Conservation (phyloP, 441 rosid genomes). For the Jatropha multifida region DNA sequence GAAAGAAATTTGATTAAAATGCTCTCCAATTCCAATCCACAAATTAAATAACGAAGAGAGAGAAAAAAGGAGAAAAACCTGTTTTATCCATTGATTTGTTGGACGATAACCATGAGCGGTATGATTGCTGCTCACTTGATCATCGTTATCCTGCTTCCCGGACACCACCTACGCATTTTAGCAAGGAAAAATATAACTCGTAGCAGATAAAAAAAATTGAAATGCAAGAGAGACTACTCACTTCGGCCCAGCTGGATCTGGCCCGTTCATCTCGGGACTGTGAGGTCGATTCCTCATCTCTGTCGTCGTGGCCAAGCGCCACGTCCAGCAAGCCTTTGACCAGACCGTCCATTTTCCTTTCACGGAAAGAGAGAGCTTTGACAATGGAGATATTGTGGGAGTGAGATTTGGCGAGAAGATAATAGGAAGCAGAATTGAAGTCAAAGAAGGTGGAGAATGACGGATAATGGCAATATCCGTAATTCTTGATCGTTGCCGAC, state of each 20-base stretch:
- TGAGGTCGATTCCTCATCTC: slow-evolving; percentile 23
- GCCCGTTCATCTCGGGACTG: slow-evolving; percentile 48
- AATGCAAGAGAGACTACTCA: slow-evolving; percentile 10
- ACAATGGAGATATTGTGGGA: neutral
- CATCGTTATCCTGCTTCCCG: slow-evolving; percentile 38
- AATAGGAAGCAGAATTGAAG: slow-evolving; percentile 31
- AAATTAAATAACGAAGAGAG: too few species aligned
- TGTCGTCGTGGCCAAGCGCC: slow-evolving; percentile 45
- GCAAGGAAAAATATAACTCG: neutral
- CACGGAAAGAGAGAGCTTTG: neutral
- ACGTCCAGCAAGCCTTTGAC: slow-evolving; percentile 69
- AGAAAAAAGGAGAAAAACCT: slow-evolving; percentile 26
- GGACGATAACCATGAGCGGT: slow-evolving; percentile 4
- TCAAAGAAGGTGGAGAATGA: slow-evolving; percentile 12
- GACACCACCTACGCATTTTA: slow-evolving; percentile 52
- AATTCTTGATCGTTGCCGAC: slow-evolving; percentile 16
- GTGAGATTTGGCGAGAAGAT: neutral
- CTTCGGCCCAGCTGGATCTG: slow-evolving; percentile 86
- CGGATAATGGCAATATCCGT: slow-evolving; percentile 35
- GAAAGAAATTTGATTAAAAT: too few species aligned
- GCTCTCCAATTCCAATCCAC: too few species aligned
- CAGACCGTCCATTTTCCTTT: slow-evolving; percentile 60
- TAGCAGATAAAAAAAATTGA: neutral
- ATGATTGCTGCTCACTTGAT: slow-evolving; percentile 13
- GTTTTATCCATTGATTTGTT: slow-evolving; percentile 23